Conservation (phyloP, 192 early-diverging fungal genomes). For the Spinellus fusiger region DNA sequence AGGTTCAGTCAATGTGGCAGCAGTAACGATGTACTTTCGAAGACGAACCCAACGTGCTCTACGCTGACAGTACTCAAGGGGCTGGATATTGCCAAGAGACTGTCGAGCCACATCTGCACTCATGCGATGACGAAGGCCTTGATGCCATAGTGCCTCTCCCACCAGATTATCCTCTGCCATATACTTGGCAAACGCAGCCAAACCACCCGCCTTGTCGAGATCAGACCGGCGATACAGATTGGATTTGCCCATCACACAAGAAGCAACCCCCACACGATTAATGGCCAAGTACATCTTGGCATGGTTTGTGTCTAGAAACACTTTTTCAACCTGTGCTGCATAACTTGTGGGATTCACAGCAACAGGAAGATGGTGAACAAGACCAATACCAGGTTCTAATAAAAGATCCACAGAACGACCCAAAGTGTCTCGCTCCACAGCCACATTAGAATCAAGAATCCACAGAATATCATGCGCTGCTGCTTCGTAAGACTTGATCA, state of each 20-base stretch:
- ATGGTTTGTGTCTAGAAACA: conserved; percentile 86
- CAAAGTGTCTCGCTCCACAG: conserved; percentile 68
- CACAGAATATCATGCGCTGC: conserved; percentile 87
- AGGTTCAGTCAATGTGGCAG: conserved; percentile 89
- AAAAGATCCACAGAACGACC: conserved; percentile 79
- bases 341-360: conserved; percentile 65
- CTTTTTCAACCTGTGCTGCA: conserved; percentile 78
- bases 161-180: conserved; percentile 97
- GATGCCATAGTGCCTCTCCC: conserved; percentile 75
- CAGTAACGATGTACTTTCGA: conserved; percentile 87
- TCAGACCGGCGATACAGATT: conserved; percentile 84
- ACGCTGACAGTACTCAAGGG: conserved; percentile 77
- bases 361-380: conserved; percentile 93
- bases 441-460: conserved; percentile 93
- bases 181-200: conserved; percentile 82
- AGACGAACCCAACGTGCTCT: conserved; percentile 92
- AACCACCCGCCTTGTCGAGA: conserved; percentile 73
- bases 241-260: conserved; percentile 93
- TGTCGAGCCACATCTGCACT: conserved; percentile 86
- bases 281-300: conserved; percentile 95
- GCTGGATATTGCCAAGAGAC: conserved; percentile 63
- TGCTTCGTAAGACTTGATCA: conserved; percentile 74
- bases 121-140: conserved; percentile 78
- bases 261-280: conserved; percentile 78
- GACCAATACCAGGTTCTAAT: conserved; percentile 65